Evolutionary conservation across 768 basidiomycete genomes (phyloP).

Genomic region (Leucocoprinus leucothites): DNA sequence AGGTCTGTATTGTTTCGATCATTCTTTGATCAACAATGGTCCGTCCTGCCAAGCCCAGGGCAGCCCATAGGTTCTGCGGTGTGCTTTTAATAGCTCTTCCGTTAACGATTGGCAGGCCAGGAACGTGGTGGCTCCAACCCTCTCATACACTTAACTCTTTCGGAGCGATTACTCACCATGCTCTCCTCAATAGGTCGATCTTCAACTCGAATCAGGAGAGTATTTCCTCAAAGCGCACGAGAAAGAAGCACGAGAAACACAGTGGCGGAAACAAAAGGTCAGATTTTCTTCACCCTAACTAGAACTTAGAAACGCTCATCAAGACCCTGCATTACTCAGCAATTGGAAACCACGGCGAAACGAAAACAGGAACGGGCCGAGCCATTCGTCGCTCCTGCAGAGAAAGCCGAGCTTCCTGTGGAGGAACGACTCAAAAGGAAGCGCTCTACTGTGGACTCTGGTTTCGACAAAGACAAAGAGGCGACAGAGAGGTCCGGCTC

Average conservation of each 20-base stretch:
- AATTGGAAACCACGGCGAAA: conserved; percentile 71
- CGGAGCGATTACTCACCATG: neutral
- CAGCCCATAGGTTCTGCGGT: too few relatives aligned
- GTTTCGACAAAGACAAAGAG: conserved; percentile 37
- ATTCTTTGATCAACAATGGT: neutral
- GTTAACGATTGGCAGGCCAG: too few relatives aligned
- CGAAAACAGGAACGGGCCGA: conserved; percentile 80
- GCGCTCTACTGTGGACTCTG: conserved; percentile 27
- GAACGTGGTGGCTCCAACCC: too few relatives aligned
- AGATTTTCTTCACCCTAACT: conserved; percentile 8
- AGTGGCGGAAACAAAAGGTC: conserved; percentile 76
- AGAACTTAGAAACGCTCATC: neutral
- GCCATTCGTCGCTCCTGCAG: conserved; percentile 85
- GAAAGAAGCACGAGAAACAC: conserved; percentile 73
- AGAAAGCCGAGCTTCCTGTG: conserved; percentile 67
- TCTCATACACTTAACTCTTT: neutral
- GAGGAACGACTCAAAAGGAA: conserved; percentile 69
- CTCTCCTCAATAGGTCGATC: conserved; percentile 58
- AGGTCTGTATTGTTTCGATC: conserved; percentile 43
- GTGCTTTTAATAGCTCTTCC: too few relatives aligned
- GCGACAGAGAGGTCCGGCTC: conserved; percentile 28
- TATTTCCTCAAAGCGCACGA: conserved; percentile 95
- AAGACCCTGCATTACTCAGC: conserved; percentile 39
- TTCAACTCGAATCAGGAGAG: conserved; percentile 95
- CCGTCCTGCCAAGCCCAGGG: neutral